phyloP scores from a whole-genome alignment of 78 protist species.

The Blattamonas nauphoetae region DNA sequence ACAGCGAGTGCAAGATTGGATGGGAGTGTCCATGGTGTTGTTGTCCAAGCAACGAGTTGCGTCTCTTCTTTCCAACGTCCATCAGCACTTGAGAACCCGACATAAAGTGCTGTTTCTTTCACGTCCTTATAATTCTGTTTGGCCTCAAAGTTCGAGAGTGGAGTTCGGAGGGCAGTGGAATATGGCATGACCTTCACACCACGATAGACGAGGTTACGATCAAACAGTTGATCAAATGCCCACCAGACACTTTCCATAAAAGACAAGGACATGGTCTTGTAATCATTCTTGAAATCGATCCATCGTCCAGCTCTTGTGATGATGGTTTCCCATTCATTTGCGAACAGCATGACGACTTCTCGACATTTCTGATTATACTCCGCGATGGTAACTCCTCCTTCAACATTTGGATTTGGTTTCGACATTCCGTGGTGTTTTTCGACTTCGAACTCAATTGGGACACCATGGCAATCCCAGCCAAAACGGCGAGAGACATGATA shows the following conservation, averaged over 20 bases:
- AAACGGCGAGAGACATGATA: conserved; percentile 87
- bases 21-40: conserved; percentile 99
- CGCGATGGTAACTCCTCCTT: conserved; percentile 60
- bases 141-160: conserved; percentile 97
- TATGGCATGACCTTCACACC: conserved; percentile 95
- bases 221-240: conserved; percentile 81
- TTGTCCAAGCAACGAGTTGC: conserved; percentile 93
- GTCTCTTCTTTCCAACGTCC: conserved; percentile 31
- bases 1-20: conserved; percentile 85
- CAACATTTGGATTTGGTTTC: not conserved
- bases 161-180: conserved; percentile 88
- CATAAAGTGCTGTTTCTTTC: conserved; percentile 66
- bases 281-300: conserved; percentile 97
- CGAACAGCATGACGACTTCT: conserved; percentile 76
- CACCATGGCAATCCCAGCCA: conserved; percentile 99
- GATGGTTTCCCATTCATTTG: conserved; percentile 77
- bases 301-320: conserved; percentile 94
- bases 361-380: conserved; percentile 89
- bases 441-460: conserved; percentile 95
- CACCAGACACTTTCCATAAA: conserved; percentile 93
- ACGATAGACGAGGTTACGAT: conserved; percentile 85
- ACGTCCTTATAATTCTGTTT: conserved; percentile 79
- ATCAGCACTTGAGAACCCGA: conserved; percentile 54
- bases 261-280: conserved; percentile 87
- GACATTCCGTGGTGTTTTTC: conserved; percentile 82